Percentiles rank a stretch among this genome's conserved stretches.
Evolutionary conservation across 2,329 filamentous ascomycete genomes (phyloP).

Genomic region (Monosporascus sp.): DNA sequence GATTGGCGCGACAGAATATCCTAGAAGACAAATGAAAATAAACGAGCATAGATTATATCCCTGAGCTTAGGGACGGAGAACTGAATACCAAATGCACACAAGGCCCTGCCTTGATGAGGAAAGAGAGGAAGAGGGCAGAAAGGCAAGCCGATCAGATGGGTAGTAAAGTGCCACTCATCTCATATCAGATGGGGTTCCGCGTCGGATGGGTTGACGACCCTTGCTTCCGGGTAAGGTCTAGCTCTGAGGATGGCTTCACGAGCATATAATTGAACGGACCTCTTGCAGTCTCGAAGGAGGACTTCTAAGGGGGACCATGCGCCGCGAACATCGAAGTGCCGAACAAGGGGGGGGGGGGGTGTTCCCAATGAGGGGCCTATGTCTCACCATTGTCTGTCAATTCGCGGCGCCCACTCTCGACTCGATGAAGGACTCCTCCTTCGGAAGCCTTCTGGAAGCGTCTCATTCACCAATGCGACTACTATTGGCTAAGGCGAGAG

Average conservation of each 20-base stretch:
- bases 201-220: constrained; percentile 14
- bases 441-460: not conserved
- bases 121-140: constrained; percentile 8
- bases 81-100: constrained; percentile 14
- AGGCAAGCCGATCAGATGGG: constrained; percentile 9
- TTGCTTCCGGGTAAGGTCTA: constrained; percentile 1
- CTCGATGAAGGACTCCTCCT: not conserved
- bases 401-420: not conserved
- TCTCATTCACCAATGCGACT: not conserved
- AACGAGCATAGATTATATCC: constrained; percentile 8
- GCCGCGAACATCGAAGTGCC: not conserved
- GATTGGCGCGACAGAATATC: constrained; percentile 8
- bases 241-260: not conserved
- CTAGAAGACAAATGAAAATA: constrained; percentile 8
- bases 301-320: not conserved
- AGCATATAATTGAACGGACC: not conserved
- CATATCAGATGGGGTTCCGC: constrained; percentile 9
- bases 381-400: not conserved
- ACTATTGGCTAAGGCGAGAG: not conserved
- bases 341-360: not conserved
- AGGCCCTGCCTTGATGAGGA: constrained; percentile 23
- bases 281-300: not conserved
- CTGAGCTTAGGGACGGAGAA: constrained; percentile 17
- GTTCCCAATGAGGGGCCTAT: not conserved
- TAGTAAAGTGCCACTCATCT: constrained; percentile 14